A percentile compares a stretch with the other conserved stretches of the same genome.
Conservation (phyloP, 2,329 filamentous ascomycete genomes). For the Dactylellina sp. region DNA sequence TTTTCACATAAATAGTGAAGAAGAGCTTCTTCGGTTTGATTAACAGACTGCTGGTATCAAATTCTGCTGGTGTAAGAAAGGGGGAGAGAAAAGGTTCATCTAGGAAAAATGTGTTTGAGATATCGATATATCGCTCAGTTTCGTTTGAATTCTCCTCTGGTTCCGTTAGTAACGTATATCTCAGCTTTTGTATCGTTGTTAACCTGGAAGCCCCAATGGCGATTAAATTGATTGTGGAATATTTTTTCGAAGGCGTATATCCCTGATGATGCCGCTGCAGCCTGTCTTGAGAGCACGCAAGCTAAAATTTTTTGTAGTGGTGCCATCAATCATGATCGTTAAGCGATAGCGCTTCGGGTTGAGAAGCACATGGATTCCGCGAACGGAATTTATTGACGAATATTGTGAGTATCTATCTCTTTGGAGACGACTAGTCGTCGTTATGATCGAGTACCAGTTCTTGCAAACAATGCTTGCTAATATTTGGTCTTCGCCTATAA, state of each 20-base stretch:
- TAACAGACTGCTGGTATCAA: no score
- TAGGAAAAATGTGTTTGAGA: background rate
- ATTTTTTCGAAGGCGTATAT: no score
- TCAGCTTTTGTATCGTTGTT: no score
- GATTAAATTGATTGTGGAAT: no score
- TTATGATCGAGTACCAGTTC: background rate
- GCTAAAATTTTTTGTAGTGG: no score
- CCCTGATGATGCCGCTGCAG: no score
- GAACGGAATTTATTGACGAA: background rate
- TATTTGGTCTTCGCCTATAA: background rate
- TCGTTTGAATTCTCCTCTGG: background rate
- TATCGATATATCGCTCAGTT: background rate
- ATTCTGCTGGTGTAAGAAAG: background rate
- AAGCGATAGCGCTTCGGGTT: background rate
- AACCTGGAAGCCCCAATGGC: no score
- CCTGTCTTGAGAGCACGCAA: no score
- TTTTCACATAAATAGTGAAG: no score
- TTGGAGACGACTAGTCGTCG: background rate
- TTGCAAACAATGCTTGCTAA: background rate
- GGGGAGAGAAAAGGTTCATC: conserved; percentile 16
- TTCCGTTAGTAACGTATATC: no score
- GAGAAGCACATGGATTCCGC: background rate
- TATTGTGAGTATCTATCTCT: background rate
- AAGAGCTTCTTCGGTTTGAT: no score
- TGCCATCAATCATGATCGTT: no score